These are phyloP conservation scores for Globisporangium nodosum DNA, from an alignment of 352 stramenopile species.

Conservation along the genomic window DNA sequence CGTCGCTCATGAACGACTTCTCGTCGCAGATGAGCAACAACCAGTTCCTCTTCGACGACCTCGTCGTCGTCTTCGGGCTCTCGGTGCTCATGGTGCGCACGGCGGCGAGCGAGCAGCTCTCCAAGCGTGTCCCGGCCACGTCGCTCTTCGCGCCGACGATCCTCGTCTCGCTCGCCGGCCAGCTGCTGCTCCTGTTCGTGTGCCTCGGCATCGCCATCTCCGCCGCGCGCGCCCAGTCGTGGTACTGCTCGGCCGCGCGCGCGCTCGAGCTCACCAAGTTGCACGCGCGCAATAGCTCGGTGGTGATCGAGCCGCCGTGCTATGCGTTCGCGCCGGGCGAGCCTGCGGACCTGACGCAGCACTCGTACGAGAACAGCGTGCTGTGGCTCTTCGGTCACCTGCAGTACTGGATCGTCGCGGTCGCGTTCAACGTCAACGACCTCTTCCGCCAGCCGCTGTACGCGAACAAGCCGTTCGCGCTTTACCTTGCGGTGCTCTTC, in stretches of 20 bases:
- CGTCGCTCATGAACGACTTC: slow-evolving; percentile 56
- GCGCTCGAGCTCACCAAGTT: slow-evolving; percentile 36
- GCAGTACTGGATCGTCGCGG: slow-evolving; percentile 69
- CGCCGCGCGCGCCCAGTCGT: slow-evolving; percentile 37
- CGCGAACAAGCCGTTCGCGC: slow-evolving; percentile 43
- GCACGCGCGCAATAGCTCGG: slow-evolving; percentile 20
- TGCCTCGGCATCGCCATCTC: slow-evolving; percentile 57
- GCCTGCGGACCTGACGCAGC: slow-evolving; percentile 44
- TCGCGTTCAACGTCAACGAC: slow-evolving; percentile 64
- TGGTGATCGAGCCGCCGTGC: slow-evolving; percentile 46
- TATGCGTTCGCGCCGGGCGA: slow-evolving; percentile 54
- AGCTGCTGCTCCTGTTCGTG: slow-evolving; percentile 47
- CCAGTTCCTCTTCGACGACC: slow-evolving; percentile 77
- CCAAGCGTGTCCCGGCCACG: slow-evolving; percentile 37
- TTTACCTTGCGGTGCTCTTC: slow-evolving; percentile 44
- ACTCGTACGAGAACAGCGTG: slow-evolving; percentile 77
- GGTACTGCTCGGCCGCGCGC: slow-evolving; percentile 56
- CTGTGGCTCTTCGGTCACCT: slow-evolving; percentile 75
- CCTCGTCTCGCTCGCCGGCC: slow-evolving; percentile 47
- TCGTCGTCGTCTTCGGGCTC: slow-evolving; percentile 63
- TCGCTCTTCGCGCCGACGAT: slow-evolving; percentile 63
- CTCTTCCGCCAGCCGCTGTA: slow-evolving; percentile 53
- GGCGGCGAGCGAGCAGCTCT: slow-evolving; percentile 27
- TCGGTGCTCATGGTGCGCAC: slow-evolving; percentile 75
- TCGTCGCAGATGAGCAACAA: slow-evolving; percentile 69